Percentiles rank a stretch among this genome's conserved stretches.
Conservation (phyloP, 768 basidiomycete species). For the Phaeotremella skinneri region DNA sequence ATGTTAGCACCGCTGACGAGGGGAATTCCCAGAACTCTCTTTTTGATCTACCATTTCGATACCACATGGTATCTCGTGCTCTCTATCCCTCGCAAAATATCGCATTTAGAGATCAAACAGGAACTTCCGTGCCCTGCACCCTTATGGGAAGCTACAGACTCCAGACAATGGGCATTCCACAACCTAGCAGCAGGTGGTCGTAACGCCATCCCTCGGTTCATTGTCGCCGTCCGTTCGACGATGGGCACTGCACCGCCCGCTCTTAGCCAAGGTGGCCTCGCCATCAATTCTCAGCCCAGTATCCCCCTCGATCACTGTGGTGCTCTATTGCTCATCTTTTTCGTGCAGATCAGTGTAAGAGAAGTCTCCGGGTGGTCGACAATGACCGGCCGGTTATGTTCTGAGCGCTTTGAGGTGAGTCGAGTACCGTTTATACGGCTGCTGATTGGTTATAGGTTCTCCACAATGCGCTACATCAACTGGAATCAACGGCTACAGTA, state of each 20-base stretch:
- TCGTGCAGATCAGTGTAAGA: constrained; percentile 28
- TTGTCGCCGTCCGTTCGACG: constrained; percentile 17
- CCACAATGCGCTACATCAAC: background rate
- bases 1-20: background rate
- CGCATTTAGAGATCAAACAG: constrained; percentile 45
- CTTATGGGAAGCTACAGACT: constrained; percentile 16
- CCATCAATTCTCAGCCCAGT: background rate
- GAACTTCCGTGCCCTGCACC: constrained; percentile 28
- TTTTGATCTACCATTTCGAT: constrained; percentile 30
- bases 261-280: constrained; percentile 4
- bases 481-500: background rate
- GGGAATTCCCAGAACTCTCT: constrained; percentile 24
- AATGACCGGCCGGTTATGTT: constrained; percentile 33
- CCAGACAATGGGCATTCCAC: constrained; percentile 30
- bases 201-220: constrained; percentile 16
- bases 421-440: background rate
- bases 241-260: background rate
- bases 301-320: constrained; percentile 11
- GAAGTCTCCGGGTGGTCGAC: constrained; percentile 42
- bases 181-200: constrained; percentile 8
- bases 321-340: constrained; percentile 24
- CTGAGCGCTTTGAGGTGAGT: constrained; percentile 38
- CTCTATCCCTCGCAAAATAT: constrained; percentile 31
- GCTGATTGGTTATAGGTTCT: background rate
- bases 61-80: constrained; percentile 34